phyloP scores from a whole-genome alignment of 2,329 filamentous ascomycete genomes.

The Fusarium fujikuroi region DNA sequence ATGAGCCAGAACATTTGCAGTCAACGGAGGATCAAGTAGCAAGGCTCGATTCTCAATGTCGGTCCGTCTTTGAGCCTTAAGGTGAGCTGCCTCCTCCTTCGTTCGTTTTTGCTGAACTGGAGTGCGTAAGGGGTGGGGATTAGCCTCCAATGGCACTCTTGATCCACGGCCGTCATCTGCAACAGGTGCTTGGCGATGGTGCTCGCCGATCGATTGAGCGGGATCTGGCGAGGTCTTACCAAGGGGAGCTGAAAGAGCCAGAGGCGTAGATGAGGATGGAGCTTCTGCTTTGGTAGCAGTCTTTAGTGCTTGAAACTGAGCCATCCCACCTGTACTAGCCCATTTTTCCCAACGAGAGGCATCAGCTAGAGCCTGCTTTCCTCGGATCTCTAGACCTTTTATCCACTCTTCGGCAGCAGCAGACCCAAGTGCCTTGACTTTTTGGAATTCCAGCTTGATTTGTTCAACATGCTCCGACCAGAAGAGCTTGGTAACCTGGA shows the following conservation, averaged over 20 bases:
- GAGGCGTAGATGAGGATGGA: neutral
- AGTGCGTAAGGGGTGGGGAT: neutral
- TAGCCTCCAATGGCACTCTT: slow-evolving; percentile 6
- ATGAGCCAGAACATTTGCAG: slow-evolving; percentile 69
- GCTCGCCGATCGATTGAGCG: neutral
- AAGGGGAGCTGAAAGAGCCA: neutral
- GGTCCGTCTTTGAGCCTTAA: slow-evolving; percentile 70
- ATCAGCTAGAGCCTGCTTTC: slow-evolving; percentile 69
- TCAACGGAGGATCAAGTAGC: slow-evolving; percentile 73
- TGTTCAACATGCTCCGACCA: slow-evolving; percentile 70
- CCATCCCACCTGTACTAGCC: slow-evolving; percentile 61
- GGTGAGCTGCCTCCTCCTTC: slow-evolving; percentile 69
- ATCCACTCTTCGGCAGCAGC: slow-evolving; percentile 80
- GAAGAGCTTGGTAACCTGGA: slow-evolving; percentile 73
- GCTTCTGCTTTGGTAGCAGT: neutral
- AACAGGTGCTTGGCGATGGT: neutral
- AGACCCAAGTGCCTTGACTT: slow-evolving; percentile 72
- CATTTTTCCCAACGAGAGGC: slow-evolving; percentile 80
- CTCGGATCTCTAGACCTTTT: slow-evolving; percentile 75
- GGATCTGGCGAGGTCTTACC: neutral
- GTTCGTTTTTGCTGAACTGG: slow-evolving; percentile 60
- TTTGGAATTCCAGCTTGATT: slow-evolving; percentile 70
- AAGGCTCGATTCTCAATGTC: slow-evolving; percentile 79
- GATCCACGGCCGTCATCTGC: slow-evolving; percentile 9
- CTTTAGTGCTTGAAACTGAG: slow-evolving; percentile 49